Evolutionary conservation across 2,329 filamentous ascomycete species (phyloP), one percentile per base, ranked within the genome.

Genomic region (Dendrostoma leiphaemia): DNA sequence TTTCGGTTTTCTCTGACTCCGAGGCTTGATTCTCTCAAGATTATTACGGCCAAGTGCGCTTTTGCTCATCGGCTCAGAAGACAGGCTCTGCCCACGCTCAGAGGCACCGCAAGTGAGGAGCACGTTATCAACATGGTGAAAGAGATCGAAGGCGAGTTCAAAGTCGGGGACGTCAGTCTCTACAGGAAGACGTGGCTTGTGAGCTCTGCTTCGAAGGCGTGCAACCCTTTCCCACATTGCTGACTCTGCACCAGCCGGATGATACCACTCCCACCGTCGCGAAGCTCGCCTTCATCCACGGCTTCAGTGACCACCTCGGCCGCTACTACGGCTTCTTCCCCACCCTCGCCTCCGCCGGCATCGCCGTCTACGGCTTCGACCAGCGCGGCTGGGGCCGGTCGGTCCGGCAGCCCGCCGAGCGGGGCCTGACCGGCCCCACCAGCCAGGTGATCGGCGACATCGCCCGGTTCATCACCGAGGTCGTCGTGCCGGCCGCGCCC

Each of bases 381-480:
- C 92, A 96, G 76, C 85, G 84, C 68, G 91, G 92, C 68, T 97
- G 91, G 91, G 92, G 92, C 57, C 85, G 83, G 53, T 89, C 84
- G 51, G 89, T 87, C 21, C 76, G 72, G 34, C 78, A 75, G 49
- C 74, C 81, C 21, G 71, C 80, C 12, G 80, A 93, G 58, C 79
- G 77, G 62, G 92, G 92, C 47, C 76, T 84, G 51, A 90, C 89
- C 2, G 92, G 92, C 6, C 79, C 86, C 6, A 96, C 91, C 2
- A 60, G 77, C 2, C 80, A 78, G 52, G 90, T 96, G 53, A 74
- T 96, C 41, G 78, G 81, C 54, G 92, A 97, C 69, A 85, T 96
- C 51, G 89, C 85, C 10, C 85, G 85, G 40, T 90, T 97, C 68
- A 77, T 94, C 61, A 77, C 77, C 56, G 73, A 75, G 29, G 80